Evolutionary conservation across 75 land plant species (phyloP).

Genomic region (Pinus albicaulis): DNA sequence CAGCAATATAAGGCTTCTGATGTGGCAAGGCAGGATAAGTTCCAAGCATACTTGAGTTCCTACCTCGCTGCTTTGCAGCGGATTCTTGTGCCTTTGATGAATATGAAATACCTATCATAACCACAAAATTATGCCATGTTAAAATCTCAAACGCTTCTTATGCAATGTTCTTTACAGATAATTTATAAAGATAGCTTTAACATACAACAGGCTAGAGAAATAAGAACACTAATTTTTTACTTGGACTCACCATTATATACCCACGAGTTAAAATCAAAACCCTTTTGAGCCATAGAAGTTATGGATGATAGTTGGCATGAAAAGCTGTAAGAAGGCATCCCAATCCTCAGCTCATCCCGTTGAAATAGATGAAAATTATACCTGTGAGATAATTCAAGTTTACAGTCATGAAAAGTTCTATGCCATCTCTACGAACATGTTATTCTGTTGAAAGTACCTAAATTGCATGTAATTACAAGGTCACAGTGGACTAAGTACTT

Average conservation of each 20-base stretch:
- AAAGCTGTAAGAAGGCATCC: constrained; percentile 69
- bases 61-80: constrained; percentile 22
- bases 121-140: neutral
- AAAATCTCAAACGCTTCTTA: neutral
- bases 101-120: constrained; percentile 67
- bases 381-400: constrained; percentile 34
- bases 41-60: constrained; percentile 17
- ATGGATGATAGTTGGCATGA: constrained; percentile 69
- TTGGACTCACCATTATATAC: constrained; percentile 68
- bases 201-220: neutral
- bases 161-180: neutral
- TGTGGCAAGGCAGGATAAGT: constrained; percentile 12
- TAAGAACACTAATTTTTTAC: neutral
- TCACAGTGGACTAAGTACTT: neutral
- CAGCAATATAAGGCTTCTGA: constrained; percentile 35
- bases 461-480: neutral
- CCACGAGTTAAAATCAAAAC: constrained; percentile 83
- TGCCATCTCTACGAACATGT: neutral
- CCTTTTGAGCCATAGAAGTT: constrained; percentile 66
- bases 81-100: constrained; percentile 77
- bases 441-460: neutral
- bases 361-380: constrained; percentile 89
- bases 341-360: constrained; percentile 56
- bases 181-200: neutral
- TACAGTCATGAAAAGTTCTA: neutral